A percentile compares a stretch with the other conserved stretches of the same genome.
phyloP scores from a whole-genome alignment of 225 moss, liverwort and hornwort genomes.

The Marchantia polymorpha region DNA sequence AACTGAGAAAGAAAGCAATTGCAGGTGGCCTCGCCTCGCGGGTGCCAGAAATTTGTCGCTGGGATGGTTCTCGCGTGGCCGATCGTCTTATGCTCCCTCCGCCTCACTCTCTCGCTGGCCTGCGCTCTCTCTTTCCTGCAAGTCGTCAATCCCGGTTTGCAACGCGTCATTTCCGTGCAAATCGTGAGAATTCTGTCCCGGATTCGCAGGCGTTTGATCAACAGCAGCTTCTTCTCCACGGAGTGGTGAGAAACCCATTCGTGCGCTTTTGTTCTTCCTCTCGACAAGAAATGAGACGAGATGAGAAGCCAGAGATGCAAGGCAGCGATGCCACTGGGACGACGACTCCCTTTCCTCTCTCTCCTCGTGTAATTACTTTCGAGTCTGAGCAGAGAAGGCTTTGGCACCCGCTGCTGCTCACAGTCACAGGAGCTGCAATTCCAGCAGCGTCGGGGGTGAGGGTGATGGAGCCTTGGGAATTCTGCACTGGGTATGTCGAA shows the following conservation, averaged over 20 bases:
- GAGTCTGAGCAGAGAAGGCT: too few relatives aligned
- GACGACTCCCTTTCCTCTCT: too few relatives aligned
- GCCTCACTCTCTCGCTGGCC: conserved; percentile 34
- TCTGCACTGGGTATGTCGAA: too few relatives aligned
- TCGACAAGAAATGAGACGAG: too few relatives aligned
- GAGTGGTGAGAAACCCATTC: conserved; percentile 25
- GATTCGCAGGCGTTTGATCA: conserved; percentile 23
- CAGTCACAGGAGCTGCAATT: too few relatives aligned
- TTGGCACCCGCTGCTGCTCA: too few relatives aligned
- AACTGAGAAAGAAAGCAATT: not conserved
- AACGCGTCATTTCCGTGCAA: conserved; percentile 36
- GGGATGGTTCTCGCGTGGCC: conserved; percentile 44
- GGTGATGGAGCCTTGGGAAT: too few relatives aligned
- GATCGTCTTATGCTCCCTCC: conserved; percentile 35
- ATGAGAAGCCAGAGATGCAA: too few relatives aligned
- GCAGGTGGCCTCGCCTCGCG: not conserved
- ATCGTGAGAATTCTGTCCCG: conserved; percentile 33
- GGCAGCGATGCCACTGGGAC: too few relatives aligned
- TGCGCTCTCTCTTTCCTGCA: conserved; percentile 35
- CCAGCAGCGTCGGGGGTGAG: too few relatives aligned
- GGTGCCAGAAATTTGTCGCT: not conserved
- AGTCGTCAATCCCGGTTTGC: conserved; percentile 33
- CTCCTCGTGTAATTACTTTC: too few relatives aligned
- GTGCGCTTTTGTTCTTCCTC: too few relatives aligned
- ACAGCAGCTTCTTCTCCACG: conserved; percentile 30